Evolutionary conservation across 257 asterid species (phyloP).

Genomic region (Eucommia ulmoides): DNA sequence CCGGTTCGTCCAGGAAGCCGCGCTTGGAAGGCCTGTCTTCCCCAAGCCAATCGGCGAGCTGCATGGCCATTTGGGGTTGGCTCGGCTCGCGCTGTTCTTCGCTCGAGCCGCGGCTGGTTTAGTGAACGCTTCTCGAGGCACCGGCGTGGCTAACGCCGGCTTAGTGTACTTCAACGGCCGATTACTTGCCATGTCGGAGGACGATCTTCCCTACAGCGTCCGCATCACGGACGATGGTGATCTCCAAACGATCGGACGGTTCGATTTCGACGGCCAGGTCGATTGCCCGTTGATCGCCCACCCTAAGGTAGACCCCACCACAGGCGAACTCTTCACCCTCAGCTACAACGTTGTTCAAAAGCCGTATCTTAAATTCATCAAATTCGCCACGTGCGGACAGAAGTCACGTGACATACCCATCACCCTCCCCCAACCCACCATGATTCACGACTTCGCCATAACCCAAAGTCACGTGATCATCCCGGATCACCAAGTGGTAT

Average conservation of each 20-base stretch:
- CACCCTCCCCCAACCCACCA: conserved; percentile 26
- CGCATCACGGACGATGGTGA: conserved; percentile 26
- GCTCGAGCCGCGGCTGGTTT: conserved; percentile 24
- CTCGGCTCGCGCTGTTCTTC: conserved; percentile 31
- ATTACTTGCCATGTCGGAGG: conserved; percentile 49
- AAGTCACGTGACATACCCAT: conserved; percentile 37
- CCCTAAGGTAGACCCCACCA: conserved; percentile 45
- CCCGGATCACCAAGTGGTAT: conserved; percentile 53
- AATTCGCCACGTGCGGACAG: conserved; percentile 21
- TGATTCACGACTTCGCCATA: conserved; percentile 55
- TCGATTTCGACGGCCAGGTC: conserved; percentile 28
- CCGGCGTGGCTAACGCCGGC: conserved; percentile 43
- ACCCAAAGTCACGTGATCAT: conserved; percentile 43
- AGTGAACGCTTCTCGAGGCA: conserved; percentile 16
- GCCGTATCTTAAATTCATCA: conserved; percentile 37
- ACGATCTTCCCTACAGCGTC: conserved; percentile 43
- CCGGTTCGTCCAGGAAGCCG: conserved; percentile 33
- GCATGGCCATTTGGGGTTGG: conserved; percentile 53
- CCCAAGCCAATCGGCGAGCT: conserved; percentile 56
- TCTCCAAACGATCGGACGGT: conserved; percentile 33
- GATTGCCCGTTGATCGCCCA: conserved; percentile 40
- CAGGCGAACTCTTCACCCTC: conserved; percentile 39
- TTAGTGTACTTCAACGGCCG: conserved; percentile 34
- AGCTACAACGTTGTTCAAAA: conserved; percentile 28
- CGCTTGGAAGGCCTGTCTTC: conserved; percentile 31